phyloP scores from a whole-genome alignment of 371 early-diverging fungal genomes.

The Mucor ambiguus region DNA sequence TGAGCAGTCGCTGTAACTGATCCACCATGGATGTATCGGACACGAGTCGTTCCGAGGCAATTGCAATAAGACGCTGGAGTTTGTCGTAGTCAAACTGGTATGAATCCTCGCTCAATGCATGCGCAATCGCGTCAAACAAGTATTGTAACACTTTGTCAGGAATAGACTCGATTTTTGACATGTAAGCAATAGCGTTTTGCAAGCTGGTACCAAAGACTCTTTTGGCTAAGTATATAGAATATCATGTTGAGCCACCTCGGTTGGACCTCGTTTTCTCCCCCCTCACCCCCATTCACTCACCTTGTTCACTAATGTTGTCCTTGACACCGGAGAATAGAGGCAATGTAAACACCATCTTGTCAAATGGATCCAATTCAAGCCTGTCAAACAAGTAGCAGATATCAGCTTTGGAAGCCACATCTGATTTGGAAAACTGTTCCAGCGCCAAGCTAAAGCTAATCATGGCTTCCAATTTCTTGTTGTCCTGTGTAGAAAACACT shows the following conservation, averaged over 20 bases:
- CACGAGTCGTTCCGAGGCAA: constrained; percentile 10
- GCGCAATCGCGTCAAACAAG: constrained; percentile 15
- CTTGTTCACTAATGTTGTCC: constrained; percentile 48
- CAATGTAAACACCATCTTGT: constrained; percentile 47
- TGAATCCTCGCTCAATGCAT: constrained; percentile 12
- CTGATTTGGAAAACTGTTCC: constrained; percentile 46
- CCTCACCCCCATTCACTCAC: constrained; percentile 24
- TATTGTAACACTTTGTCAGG: constrained; percentile 27
- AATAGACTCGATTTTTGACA: constrained; percentile 9
- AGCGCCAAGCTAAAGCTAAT: constrained; percentile 51
- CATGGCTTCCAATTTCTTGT: constrained; percentile 38
- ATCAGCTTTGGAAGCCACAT: constrained; percentile 43
- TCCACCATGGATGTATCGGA: constrained; percentile 18
- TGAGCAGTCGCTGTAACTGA: constrained; percentile 17
- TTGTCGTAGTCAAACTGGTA: constrained; percentile 18
- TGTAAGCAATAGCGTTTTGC: constrained; percentile 14
- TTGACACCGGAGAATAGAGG: constrained; percentile 46
- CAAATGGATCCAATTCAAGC: constrained; percentile 46
- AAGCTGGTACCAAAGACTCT: constrained; percentile 18
- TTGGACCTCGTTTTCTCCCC: no score
- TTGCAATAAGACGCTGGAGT: constrained; percentile 17
- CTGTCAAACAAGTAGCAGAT: constrained; percentile 46
- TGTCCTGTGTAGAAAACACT: constrained; percentile 22
- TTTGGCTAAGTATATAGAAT: constrained; percentile 18
- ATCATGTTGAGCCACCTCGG: not conserved